Base-by-base conservation (phyloP, 768 basidiomycete species). In the Phylloporus sp. region DNA sequence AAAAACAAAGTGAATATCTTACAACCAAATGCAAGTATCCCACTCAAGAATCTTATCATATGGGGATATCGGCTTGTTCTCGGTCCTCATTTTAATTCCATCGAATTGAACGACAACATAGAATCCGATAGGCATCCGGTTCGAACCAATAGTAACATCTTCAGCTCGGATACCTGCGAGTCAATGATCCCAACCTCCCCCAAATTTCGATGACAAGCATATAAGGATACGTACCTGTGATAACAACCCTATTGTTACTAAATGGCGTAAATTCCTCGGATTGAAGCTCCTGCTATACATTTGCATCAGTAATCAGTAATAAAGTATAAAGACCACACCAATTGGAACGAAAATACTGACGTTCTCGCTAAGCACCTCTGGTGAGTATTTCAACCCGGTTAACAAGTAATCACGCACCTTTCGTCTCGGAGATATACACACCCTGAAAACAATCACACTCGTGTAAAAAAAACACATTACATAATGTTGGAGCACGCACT, bases 91-190 rank as follows among this genome's bases (percentile, higher is more conserved):
- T 10, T 38, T 10, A 22, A 10, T 38, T 29, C 28, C 28, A 32
- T 26, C 12, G 6, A 22, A 20, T 20, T 27, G 12, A n/a, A 26
- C 8, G 31, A 12, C 31, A 9, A 36, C 35, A 35, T 47, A 53
- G 18, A 60, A 52, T 6, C 59, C 59, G 5, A 47, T 24, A 5
- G 59, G 59, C 7, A 54, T 45, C 2, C 42, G 46, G 2, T 13
- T 22, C 11, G 54, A 32, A 47, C 52, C 52, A 22, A 20, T 22
- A 9, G 18, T 3, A 13, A 61, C n/a, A 44, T 52, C 24, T 5
- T 47, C 50, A n/a, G 41, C 52, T 2, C 40, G 59, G 29, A 60
- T 45, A 7, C 29, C 59, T 27, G 38, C 13, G 20, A 22, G 4
- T 23, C 8, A 13, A 12, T 40, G 2, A 22, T n/a, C n/a, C n/a